Percentiles rank a stretch among this genome's conserved stretches.
Conservation (phyloP, 257 asterid species). For the Solanum gracilifrons region DNA sequence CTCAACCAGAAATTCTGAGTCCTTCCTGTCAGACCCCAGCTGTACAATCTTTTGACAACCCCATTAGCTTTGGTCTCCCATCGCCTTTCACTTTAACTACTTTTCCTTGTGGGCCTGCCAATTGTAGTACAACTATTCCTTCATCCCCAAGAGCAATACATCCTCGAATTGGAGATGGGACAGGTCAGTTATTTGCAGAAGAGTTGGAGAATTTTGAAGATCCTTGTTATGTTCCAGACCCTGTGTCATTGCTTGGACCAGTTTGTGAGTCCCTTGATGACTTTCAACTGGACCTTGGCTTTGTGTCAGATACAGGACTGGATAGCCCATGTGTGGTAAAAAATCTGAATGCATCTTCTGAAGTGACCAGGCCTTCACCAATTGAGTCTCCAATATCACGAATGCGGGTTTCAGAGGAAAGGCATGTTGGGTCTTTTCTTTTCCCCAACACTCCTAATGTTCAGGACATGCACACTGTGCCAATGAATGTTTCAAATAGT, state of each 20-base stretch:
- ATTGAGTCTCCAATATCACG: slow-evolving; percentile 86
- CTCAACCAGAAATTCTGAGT: slow-evolving; percentile 42
- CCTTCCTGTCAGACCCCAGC: slow-evolving; percentile 37
- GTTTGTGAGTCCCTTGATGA: slow-evolving; percentile 91
- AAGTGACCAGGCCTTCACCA: slow-evolving; percentile 67
- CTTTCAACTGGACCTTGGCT: slow-evolving; percentile 74
- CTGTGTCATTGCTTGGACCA: slow-evolving; percentile 87
- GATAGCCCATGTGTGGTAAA: slow-evolving; percentile 47
- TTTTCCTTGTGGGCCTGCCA: slow-evolving; percentile 37
- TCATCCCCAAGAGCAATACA: slow-evolving; percentile 42
- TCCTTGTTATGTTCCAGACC: slow-evolving; percentile 93
- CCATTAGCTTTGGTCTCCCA: slow-evolving; percentile 50
- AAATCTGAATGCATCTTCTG: slow-evolving; percentile 37
- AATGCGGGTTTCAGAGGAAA: slow-evolving; percentile 60
- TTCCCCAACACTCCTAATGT: slow-evolving; percentile 33
- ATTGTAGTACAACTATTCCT: slow-evolving; percentile 29
- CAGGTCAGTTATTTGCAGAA: slow-evolving; percentile 55
- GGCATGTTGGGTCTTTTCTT: slow-evolving; percentile 30
- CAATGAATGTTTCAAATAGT: slow-evolving; percentile 20
- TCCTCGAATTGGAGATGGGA: slow-evolving; percentile 44
- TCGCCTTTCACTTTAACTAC: slow-evolving; percentile 48
- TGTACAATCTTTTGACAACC: slow-evolving; percentile 48
- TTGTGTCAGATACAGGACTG: slow-evolving; percentile 36
- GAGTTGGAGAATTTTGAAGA: slow-evolving; percentile 85
- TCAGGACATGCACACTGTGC: slow-evolving; percentile 20